Conservation (phyloP, 23 red algal species). For the Gracilaria caudata region DNA sequence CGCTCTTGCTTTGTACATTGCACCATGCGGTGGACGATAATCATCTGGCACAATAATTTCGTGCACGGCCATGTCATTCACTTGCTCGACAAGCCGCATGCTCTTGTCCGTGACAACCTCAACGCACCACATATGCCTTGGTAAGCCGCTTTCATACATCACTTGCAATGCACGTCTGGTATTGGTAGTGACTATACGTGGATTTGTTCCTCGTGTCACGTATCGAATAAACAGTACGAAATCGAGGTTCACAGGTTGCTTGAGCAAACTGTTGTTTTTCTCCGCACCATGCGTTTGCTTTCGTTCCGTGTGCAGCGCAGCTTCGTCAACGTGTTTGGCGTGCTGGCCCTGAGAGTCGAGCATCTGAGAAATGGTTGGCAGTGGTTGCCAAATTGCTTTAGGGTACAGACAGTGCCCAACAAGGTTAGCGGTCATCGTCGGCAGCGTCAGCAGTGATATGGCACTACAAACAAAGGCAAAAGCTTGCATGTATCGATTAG, state of each 20-base stretch:
- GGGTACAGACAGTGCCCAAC: constrained; percentile 65
- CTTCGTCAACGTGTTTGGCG: neutral
- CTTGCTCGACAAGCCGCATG: constrained; percentile 23
- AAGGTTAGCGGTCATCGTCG: constrained; percentile 68
- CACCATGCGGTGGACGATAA: constrained; percentile 53
- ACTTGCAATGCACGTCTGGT: constrained; percentile 41
- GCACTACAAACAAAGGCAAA: constrained; percentile 41
- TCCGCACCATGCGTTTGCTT: neutral
- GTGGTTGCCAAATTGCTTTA: constrained; percentile 16
- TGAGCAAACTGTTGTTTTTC: neutral
- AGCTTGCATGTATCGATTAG: constrained; percentile 3
- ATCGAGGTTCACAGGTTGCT: constrained; percentile 14
- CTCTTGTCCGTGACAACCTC: constrained; percentile 76
- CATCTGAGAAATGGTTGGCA: constrained; percentile 49
- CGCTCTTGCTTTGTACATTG: constrained; percentile 71
- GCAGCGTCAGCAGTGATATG: constrained; percentile 56
- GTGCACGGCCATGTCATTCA: neutral
- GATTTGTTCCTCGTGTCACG: constrained; percentile 74
- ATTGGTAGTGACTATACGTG: constrained; percentile 36
- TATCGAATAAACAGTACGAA: constrained; percentile 67
- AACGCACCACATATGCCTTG: constrained; percentile 43
- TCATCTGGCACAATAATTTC: constrained; percentile 64
- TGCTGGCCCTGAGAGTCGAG: neutral
- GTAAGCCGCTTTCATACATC: constrained; percentile 35
- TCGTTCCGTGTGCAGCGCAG: neutral